phyloP scores from a whole-genome alignment of 768 basidiomycete species.

The Leccinum arenicola region DNA sequence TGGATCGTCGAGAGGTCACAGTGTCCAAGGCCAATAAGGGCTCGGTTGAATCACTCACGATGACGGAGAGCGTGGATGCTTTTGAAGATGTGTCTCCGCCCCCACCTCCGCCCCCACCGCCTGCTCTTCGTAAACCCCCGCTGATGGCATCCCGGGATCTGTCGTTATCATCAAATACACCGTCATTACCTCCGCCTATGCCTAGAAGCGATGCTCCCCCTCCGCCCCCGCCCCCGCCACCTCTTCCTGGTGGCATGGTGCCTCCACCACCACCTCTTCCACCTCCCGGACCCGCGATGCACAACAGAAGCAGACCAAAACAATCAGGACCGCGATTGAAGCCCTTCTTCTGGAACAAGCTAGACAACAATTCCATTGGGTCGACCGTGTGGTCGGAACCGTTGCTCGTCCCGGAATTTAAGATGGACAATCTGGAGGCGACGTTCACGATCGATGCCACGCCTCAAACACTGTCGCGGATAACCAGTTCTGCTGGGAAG shows the following conservation, averaged over 20 bases:
- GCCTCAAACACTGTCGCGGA: conserved; percentile 41
- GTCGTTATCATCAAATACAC: too few species aligned
- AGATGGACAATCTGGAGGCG: conserved; percentile 69
- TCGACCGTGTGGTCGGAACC: conserved; percentile 74
- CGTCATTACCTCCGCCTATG: conserved; percentile 3
- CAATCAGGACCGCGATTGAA: conserved; percentile 55
- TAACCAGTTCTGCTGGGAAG: conserved; percentile 44
- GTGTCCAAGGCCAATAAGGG: conserved; percentile 8
- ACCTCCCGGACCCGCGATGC: conserved; percentile 31
- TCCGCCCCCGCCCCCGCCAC: conserved; percentile 24
- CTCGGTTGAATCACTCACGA: conserved; percentile 2
- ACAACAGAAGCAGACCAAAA: conserved; percentile 32
- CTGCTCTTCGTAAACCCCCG: background rate
- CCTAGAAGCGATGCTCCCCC: background rate
- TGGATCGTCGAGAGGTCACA: conserved; percentile 6
- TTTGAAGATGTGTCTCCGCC: conserved; percentile 13
- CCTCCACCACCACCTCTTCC: conserved; percentile 13
- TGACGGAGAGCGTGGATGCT: conserved; percentile 12
- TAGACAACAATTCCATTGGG: conserved; percentile 41
- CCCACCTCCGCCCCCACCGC: conserved; percentile 26
- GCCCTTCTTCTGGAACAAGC: conserved; percentile 92
- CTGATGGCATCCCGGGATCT: too few species aligned
- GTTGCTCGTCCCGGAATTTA: conserved; percentile 40
- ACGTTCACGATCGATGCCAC: conserved; percentile 63
- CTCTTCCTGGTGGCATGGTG: too few species aligned